A percentile compares a stretch with the other conserved stretches of the same genome.
Evolutionary conservation across 768 basidiomycete species (phyloP).

Genomic region (Phlebiopsis gigantea): DNA sequence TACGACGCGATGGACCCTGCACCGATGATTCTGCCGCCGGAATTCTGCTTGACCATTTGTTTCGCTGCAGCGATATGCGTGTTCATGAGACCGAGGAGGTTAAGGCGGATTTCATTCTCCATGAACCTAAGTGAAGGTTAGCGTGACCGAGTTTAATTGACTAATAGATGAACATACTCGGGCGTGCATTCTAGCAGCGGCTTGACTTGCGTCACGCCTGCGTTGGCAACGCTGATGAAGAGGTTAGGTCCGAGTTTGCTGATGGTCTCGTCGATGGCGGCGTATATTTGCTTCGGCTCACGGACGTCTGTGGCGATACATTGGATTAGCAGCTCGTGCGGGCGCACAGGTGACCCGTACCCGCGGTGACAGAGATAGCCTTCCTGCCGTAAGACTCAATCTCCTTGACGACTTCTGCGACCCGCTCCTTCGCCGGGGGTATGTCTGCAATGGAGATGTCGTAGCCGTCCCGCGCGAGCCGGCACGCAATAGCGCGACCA

Average conservation of each 20-base stretch:
- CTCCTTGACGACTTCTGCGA: slow-evolving; percentile 22
- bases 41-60: slow-evolving; percentile 31
- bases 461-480: slow-evolving; percentile 43
- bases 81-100: slow-evolving; percentile 27
- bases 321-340: neutral
- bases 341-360: slow-evolving; percentile 11
- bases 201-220: slow-evolving; percentile 27
- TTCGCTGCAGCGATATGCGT: slow-evolving; percentile 28
- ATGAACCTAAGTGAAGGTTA: slow-evolving; percentile 18
- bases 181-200: slow-evolving; percentile 27
- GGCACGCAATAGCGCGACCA: slow-evolving; percentile 40
- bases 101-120: slow-evolving; percentile 24
- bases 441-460: slow-evolving; percentile 44
- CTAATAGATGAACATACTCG: slow-evolving; percentile 16
- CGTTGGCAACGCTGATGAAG: slow-evolving; percentile 28
- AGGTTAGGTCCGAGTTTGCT: slow-evolving; percentile 24
- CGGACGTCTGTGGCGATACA: slow-evolving; percentile 19
- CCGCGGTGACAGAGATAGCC: slow-evolving; percentile 24
- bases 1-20: slow-evolving; percentile 28
- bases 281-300: slow-evolving; percentile 26
- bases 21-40: slow-evolving; percentile 28
- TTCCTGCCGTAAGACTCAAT: slow-evolving; percentile 27
- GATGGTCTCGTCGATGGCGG: slow-evolving; percentile 26
- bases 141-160: neutral
- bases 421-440: slow-evolving; percentile 20